Base-by-base conservation (phyloP, 768 basidiomycete genomes). In the Cubamyces sp. region DNA sequence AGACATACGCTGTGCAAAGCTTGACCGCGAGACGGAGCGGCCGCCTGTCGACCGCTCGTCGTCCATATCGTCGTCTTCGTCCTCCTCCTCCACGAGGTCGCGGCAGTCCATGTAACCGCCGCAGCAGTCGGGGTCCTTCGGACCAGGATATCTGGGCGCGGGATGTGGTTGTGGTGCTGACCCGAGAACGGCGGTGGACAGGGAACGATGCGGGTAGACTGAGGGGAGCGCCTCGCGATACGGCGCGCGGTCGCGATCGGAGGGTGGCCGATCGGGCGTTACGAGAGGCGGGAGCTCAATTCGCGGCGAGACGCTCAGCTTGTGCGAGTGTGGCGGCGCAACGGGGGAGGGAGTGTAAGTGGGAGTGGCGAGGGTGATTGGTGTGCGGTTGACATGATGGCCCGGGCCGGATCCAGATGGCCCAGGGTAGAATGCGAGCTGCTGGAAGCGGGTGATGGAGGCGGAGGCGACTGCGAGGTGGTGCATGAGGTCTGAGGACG, bases 361-460 rank as follows among this genome's bases (percentile, higher is more conserved):
- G 26, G 64, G 63, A 12, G 68, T 67, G n/a, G 65, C 67, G n/a
- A 68, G 67, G 21, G 71, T 65, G 43, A 62, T 65, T 18, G 68
- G 61, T 45, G 64, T 67, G 68, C 64, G 63, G 28, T 61, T 77
- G 70, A 43, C 62, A 39, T 65, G 67, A 19, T 62, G 64, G n/a
- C 62, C 51, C 5, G 67, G 60, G 25, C 59, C 66, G 48, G 64
- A 28, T 8, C 52, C 54, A 42, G 55, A 46, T 25, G 69, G 40
- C 28, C 62, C 62, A 37, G 67, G 68, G 55, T 65, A 63, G 78
- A 81, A 81, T 1, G 78, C 77, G 40, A 83, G 66, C 58, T 79
- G 76, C 53, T 85, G 83, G 65, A 86, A 87, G 55, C 77, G 82
- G 45, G 77, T 70, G 40, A 87, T 69, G n/a, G 84, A 82, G n/a